Evolutionary conservation across 208 protist species (phyloP), one percentile per base, ranked within the genome.

Genomic region (Trypanosoma rangeli): DNA sequence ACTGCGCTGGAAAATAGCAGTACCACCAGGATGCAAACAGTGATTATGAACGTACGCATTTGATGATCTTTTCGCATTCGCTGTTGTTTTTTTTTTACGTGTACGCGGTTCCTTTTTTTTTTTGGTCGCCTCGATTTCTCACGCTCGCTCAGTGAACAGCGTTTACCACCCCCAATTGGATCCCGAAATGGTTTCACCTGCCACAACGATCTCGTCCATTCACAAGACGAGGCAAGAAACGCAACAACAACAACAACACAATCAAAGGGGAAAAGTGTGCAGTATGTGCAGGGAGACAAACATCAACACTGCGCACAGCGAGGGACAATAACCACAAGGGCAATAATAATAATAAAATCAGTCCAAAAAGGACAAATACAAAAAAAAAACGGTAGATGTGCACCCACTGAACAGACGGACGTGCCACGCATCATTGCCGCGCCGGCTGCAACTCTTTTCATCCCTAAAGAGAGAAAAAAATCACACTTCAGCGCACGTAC

Each of bases 1-100:
- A 5, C 44, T 44, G 42, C 26, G 1, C 5, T 39, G 61, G 16
- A 58, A 65, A 64, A 18, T 54, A 52, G 24, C 59, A n/a, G 37
- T 7, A 16, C 48, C 20, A 78, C 4, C 18, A 58, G 16, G 5
- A 78, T 28, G 13, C 63, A 16, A 29, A 72, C 0, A 22, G 58
- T 64, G 22, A 75, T 20, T 20, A 24, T 26, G 18, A 80, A 15
- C 4, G 12, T 22, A 26, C 50, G 58, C 61, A 73, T 67, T 33
- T 0, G 18, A 37, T 49, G 0, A 18, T 35, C 46, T 16, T 65
- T 59, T 50, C 22, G 44, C 39, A 9, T 56, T 42, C 37, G 20
- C 15, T 39, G 18, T 7, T 39, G 22, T 53, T 64, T 33, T 48
- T 48, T 16, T 35, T 62, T 22, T 48, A 1, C 4, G 7, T 62